Conservation (phyloP, 306 rosid genomes). For the Begonia peltatifolia region DNA sequence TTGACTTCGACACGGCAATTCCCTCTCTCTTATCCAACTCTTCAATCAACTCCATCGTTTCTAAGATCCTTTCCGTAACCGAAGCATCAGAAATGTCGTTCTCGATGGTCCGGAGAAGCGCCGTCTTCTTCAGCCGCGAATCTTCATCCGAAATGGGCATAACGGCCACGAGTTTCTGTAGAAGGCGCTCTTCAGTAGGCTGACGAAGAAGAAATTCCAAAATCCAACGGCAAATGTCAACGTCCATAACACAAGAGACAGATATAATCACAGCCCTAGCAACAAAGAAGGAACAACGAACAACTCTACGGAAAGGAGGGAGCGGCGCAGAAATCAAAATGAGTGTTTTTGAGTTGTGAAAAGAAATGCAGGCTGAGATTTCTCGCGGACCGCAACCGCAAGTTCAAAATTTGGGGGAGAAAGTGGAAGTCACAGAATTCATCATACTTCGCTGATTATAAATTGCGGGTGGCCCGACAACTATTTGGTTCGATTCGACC, state of each 20-base stretch:
- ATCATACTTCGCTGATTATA: too few species aligned
- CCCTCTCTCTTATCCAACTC: conserved; percentile 19
- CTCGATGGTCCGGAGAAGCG: conserved; percentile 48
- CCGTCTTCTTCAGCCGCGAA: conserved; percentile 36
- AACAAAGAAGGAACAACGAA: too few species aligned
- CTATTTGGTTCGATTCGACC: too few species aligned
- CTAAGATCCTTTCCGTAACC: conserved; percentile 28
- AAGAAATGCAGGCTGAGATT: too few species aligned
- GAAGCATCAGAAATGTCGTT: conserved; percentile 21
- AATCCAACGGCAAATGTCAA: conserved; percentile 41
- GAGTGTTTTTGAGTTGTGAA: too few species aligned
- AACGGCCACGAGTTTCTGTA: conserved; percentile 15
- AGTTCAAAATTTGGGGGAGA: too few species aligned
- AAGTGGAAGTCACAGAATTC: too few species aligned
- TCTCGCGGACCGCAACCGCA: too few species aligned
- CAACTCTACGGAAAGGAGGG: too few species aligned
- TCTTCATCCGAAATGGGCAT: conserved; percentile 34
- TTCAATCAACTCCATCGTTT: conserved; percentile 37
- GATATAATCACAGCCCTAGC: neutral
- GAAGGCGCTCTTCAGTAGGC: conserved; percentile 21
- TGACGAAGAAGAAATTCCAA: conserved; percentile 45
- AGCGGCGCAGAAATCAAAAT: neutral
- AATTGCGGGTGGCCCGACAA: too few species aligned
- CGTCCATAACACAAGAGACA: conserved; percentile 12
- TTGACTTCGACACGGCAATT: conserved; percentile 10